phyloP scores from a whole-genome alignment of 495 filamentous ascomycete species.

The Cercophora samala region DNA sequence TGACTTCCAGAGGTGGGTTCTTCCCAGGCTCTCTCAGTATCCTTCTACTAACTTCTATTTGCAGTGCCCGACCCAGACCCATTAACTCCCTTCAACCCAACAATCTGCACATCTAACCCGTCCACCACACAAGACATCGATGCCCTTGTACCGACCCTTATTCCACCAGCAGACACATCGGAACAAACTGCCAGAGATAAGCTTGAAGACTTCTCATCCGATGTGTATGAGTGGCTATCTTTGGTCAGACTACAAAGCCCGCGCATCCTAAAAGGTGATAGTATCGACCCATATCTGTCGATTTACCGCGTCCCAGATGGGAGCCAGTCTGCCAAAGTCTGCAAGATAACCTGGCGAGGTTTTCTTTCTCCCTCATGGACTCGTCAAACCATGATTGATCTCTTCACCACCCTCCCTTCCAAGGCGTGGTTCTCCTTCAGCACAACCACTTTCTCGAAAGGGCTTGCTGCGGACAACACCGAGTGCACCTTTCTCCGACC shows the following conservation, averaged over 20 bases:
- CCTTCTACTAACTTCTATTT: conserved; percentile 18
- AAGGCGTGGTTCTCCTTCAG: conserved; percentile 51
- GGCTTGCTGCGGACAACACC: conserved; percentile 39
- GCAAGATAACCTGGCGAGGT: conserved; percentile 54
- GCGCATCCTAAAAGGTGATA: conserved; percentile 62
- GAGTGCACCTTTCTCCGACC: conserved; percentile 48
- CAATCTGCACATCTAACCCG: conserved; percentile 40
- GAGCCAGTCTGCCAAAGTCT: conserved; percentile 34
- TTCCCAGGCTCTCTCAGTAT: background rate
- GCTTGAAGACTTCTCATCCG: conserved; percentile 58
- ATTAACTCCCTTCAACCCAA: conserved; percentile 53
- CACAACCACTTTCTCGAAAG: conserved; percentile 45
- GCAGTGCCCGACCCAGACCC: conserved; percentile 48
- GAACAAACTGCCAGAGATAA: conserved; percentile 39
- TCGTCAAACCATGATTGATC: conserved; percentile 38
- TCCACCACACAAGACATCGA: conserved; percentile 31
- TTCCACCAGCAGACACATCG: conserved; percentile 36
- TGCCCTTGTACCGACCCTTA: conserved; percentile 50
- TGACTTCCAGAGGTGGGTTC: conserved; percentile 41
- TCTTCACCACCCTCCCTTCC: conserved; percentile 39
- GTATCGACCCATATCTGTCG: conserved; percentile 74
- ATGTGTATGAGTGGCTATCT: conserved; percentile 81
- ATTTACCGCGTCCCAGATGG: conserved; percentile 67
- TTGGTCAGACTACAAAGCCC: conserved; percentile 69
- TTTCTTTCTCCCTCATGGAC: conserved; percentile 50